Conservation (phyloP, 805 yeast genomes). For the Candida nanaspora region DNA sequence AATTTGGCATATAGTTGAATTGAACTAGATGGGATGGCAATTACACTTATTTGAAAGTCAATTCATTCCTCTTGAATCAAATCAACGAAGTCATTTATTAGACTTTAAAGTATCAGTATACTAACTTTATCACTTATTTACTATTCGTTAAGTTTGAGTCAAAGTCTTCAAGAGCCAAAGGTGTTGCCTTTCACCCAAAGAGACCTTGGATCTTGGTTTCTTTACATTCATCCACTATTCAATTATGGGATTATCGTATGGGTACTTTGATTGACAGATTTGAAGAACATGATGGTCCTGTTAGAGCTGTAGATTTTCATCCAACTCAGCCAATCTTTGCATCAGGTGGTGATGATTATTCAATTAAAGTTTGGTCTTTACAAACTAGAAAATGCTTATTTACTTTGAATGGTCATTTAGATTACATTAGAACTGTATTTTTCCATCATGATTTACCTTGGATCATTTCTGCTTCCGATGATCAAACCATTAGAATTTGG, state of each 20-base stretch:
- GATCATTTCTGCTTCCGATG: constrained; percentile 94
- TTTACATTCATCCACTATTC: constrained; percentile 95
- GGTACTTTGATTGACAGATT: constrained; percentile 94
- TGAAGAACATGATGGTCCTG: constrained; percentile 98
- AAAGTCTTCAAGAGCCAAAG: constrained; percentile 95
- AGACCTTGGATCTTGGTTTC: constrained; percentile 96
- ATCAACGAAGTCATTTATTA: no score
- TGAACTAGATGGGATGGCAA: no score
- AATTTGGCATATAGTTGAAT: no score
- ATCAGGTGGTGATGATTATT: constrained; percentile 96
- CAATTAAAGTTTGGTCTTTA: constrained; percentile 93
- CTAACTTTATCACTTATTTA: constrained; percentile 2
- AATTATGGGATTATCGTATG: constrained; percentile 99
- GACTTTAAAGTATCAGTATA: no score
- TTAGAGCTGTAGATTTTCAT: constrained; percentile 90
- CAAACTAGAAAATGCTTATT: constrained; percentile 86
- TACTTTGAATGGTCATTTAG: constrained; percentile 89
- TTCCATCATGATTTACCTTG: constrained; percentile 97
- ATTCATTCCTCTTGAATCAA: no score
- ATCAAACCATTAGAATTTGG: constrained; percentile 98
- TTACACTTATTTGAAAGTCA: no score
- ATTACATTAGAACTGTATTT: constrained; percentile 87
- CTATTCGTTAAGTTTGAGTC: constrained; percentile 98
- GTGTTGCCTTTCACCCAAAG: constrained; percentile 94
- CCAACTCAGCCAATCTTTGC: constrained; percentile 97